phyloP scores from a whole-genome alignment of 495 filamentous ascomycete species.

The Aspergillus bertholletiae region DNA sequence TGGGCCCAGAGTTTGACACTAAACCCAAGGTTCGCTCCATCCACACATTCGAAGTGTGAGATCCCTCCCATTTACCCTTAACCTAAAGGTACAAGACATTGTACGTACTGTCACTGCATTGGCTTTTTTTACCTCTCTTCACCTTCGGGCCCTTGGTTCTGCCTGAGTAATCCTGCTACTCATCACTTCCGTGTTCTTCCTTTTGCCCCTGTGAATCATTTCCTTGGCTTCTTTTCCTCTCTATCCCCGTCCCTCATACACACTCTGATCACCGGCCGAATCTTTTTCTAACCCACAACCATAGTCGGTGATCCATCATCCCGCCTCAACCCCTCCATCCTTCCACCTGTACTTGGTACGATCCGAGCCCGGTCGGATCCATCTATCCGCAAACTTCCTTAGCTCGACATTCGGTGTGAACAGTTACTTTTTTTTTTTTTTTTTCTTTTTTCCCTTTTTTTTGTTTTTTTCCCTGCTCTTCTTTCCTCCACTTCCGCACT shows the following conservation, averaged over 20 bases:
- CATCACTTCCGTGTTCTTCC: conserved; percentile 2
- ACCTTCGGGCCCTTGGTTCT: background rate
- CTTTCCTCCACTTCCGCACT: background rate
- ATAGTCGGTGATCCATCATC: background rate
- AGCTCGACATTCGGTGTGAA: conserved; percentile 29
- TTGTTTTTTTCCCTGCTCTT: conserved; percentile 10
- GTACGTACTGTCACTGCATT: background rate
- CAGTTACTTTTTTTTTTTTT: conserved; percentile 19
- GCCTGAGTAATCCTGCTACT: conserved; percentile 1
- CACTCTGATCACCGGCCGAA: background rate
- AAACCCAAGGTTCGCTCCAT: background rate
- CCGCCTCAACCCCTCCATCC: conserved; percentile 1
- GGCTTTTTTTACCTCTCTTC: background rate
- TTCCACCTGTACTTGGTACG: conserved; percentile 5
- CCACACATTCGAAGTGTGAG: background rate
- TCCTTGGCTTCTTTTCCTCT: background rate
- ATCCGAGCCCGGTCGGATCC: conserved; percentile 32
- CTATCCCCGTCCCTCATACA: background rate
- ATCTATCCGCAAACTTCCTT: conserved; percentile 43
- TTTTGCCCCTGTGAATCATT: background rate
- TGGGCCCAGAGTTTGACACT: conserved; percentile 1
- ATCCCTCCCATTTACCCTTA: conserved; percentile 2
- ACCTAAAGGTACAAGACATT: background rate
- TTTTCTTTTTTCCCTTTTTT: conserved; percentile 9
- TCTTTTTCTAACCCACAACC: conserved; percentile 1